A percentile compares a stretch with the other conserved stretches of the same genome.
phyloP scores from a whole-genome alignment of 1,284 basidiomycete species.

The Ceratobasidium sp. region DNA sequence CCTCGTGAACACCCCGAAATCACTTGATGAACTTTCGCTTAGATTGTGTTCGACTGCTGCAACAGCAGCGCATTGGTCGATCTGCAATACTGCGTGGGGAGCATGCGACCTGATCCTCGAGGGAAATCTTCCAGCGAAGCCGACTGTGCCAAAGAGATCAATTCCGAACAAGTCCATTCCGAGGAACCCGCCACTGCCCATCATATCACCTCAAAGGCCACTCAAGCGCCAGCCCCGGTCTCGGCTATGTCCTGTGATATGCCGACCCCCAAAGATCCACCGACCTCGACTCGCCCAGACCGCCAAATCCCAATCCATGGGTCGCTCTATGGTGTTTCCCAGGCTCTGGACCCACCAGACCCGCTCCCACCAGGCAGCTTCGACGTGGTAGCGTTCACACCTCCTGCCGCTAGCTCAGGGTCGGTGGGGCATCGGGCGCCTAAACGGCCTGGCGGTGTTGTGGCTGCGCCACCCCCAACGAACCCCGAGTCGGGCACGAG shows the following conservation, averaged over 20 bases:
- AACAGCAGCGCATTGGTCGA: conserved; percentile 14
- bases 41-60: conserved; percentile 37
- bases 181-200: neutral
- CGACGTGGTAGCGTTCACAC: conserved; percentile 1
- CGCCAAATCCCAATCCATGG: neutral
- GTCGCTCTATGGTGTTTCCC: neutral
- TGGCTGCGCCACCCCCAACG: conserved; percentile 25
- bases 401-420: neutral
- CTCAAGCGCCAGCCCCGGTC: conserved; percentile 7
- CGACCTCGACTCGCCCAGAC: neutral
- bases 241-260: neutral
- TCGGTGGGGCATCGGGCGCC: neutral
- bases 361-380: conserved; percentile 21
- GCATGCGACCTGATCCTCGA: conserved; percentile 2
- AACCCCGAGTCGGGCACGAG: neutral
- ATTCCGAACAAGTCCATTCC: neutral
- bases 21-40: neutral
- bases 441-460: conserved; percentile 20
- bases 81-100: conserved; percentile 35
- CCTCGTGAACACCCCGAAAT: neutral
- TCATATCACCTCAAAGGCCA: neutral
- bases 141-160: neutral
- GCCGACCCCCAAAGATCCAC: neutral
- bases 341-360: neutral
- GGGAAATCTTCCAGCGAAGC: neutral